These are phyloP conservation scores for Wickerhamomyces alni DNA, from an alignment of 805 yeast genomes.

Conservation along the genomic window DNA sequence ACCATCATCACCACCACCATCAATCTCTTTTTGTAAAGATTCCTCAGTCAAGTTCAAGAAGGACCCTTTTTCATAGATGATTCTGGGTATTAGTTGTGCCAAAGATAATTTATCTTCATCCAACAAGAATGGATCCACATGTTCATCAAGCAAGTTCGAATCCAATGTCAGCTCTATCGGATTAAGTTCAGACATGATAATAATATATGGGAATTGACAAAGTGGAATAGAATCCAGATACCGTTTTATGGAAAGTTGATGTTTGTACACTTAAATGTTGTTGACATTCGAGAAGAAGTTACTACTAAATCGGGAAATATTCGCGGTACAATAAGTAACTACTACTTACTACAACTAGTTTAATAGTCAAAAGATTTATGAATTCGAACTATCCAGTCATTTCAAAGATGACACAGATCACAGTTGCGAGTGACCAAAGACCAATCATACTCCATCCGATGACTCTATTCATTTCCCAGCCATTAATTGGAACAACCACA, in stretches of 20 bases:
- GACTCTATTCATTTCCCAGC: slow-evolving; percentile 38
- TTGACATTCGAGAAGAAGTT: too few relatives aligned
- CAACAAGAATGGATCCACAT: slow-evolving; percentile 17
- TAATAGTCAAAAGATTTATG: too few relatives aligned
- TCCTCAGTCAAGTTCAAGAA: slow-evolving; percentile 54
- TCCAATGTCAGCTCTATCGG: slow-evolving; percentile 17
- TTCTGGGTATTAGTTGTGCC: slow-evolving; percentile 51
- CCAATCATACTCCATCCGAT: slow-evolving; percentile 31
- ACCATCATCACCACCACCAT: slow-evolving; percentile 1
- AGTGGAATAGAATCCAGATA: too few relatives aligned
- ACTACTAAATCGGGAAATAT: too few relatives aligned
- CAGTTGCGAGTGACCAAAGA: slow-evolving; percentile 20
- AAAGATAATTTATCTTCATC: slow-evolving; percentile 35
- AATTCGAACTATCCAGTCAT: slow-evolving; percentile 2
- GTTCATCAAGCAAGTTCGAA: slow-evolving; percentile 20
- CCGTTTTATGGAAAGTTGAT: too few relatives aligned
- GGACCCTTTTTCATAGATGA: slow-evolving; percentile 50
- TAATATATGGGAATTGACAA: too few relatives aligned
- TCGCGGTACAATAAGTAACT: too few relatives aligned
- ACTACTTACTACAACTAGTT: too few relatives aligned
- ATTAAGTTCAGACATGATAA: slow-evolving; percentile 9
- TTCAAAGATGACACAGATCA: slow-evolving; percentile 18
- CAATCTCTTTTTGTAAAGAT: slow-evolving; percentile 38
- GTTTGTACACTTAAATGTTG: too few relatives aligned
- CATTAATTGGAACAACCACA: slow-evolving; percentile 36